Conservation (phyloP, 2,329 filamentous ascomycete genomes). For the Macrophomina tecta region DNA sequence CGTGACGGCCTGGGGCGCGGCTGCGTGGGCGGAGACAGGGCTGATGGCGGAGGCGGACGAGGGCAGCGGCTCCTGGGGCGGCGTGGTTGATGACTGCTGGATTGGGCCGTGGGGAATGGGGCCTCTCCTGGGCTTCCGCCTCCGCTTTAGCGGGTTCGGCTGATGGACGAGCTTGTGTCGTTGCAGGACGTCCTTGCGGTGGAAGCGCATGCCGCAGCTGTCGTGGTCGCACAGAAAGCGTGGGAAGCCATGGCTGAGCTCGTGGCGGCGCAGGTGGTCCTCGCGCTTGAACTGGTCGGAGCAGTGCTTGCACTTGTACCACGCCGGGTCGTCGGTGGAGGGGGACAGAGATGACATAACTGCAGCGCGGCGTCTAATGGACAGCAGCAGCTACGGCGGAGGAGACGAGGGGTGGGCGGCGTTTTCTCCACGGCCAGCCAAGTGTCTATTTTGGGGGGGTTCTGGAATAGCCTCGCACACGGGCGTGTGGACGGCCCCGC, state of each 20-base stretch:
- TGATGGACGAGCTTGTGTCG: conserved; percentile 30
- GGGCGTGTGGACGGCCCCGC: conserved; percentile 14
- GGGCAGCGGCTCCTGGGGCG: background rate
- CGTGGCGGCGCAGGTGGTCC: conserved; percentile 30
- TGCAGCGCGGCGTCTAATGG: conserved; percentile 1
- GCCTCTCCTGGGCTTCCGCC: conserved; percentile 25
- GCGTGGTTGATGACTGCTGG: conserved; percentile 14
- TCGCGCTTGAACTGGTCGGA: conserved; percentile 29
- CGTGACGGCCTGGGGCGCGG: background rate
- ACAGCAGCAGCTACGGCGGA: conserved; percentile 19
- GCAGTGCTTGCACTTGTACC: conserved; percentile 30
- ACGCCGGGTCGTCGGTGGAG: conserved; percentile 13
- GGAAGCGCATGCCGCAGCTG: conserved; percentile 30
- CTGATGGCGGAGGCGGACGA: background rate
- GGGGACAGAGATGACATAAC: conserved; percentile 26
- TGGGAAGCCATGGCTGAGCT: conserved; percentile 30
- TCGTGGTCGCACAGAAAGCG: conserved; percentile 29
- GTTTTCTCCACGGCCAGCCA: conserved; percentile 21
- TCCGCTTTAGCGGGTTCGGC: conserved; percentile 27
- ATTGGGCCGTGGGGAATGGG: conserved; percentile 26
- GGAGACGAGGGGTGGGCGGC: conserved; percentile 26
- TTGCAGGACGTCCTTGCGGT: conserved; percentile 30
- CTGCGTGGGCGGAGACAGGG: background rate
- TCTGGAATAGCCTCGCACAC: background rate
- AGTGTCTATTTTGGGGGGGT: conserved; percentile 11